Evolutionary conservation across 257 asterid genomes (phyloP), one percentile per base, ranked within the genome.

Genomic region (Solanum sejunctum): DNA sequence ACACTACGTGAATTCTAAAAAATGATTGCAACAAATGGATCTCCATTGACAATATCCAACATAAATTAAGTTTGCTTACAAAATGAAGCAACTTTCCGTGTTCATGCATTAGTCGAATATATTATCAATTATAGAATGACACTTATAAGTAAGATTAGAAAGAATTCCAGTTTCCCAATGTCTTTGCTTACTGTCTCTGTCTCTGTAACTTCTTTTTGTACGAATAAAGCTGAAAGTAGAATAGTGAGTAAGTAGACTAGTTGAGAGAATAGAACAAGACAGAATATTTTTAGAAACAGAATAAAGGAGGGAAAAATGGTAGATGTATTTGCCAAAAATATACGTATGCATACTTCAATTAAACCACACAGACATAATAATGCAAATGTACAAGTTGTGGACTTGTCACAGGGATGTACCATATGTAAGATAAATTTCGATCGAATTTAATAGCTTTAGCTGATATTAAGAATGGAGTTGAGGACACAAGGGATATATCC

Each of bases 251-350:
- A 71, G 83, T 54, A 54, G 49, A 77, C 45, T 77, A 17, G 18
- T 78, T 16, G 66, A 28, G 66, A 78, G 47, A 54, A 78, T 78
- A 78, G 66, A 78, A 78, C 83, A 78, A 78, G 83, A 28, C 28
- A 78, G 49, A 49, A 78, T 52, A 32, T 78, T 78, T 45, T 78
- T 78, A 26, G 80, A 80, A 55, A 26, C 71, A 80, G 67, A 39
- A 82, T 52, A 72, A 47, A 39, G 80, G 67, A 69, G 47, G 36
- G 69, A 23, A 69, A 84, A 43, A 43, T 28, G 28, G 72, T 32
- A 83, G 81, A 18, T 86, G 72, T 49, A 73, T 87, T 84, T 81
- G 45, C 87, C 85, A 41, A 23, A 82, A 75, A 67, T 81, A 87
- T 70, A 61, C 85, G 67, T 56, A 56, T 54, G 77, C 51, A 49